These are phyloP conservation scores for Coprinopsis cinerea DNA, from an alignment of 768 basidiomycete genomes.

Conservation along the genomic window DNA sequence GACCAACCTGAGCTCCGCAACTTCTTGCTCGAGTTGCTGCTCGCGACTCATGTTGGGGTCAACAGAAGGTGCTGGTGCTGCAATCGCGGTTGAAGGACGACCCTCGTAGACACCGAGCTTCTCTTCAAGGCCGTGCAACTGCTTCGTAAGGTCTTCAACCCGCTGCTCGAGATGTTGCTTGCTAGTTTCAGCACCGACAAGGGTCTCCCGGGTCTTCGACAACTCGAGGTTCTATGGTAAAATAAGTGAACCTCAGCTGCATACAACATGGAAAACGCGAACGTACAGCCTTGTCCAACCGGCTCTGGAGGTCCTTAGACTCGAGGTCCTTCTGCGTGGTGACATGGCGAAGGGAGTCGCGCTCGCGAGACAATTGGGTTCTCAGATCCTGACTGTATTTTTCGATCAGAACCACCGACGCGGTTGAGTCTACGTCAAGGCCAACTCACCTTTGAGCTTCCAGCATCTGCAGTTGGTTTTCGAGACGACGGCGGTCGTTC, in stretches of 20 bases:
- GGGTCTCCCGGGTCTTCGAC: constrained; percentile 60
- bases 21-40: constrained; percentile 77
- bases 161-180: constrained; percentile 75
- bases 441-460: constrained; percentile 68
- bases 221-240: constrained; percentile 51
- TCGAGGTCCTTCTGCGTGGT: constrained; percentile 79
- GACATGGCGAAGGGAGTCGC: constrained; percentile 68
- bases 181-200: constrained; percentile 71
- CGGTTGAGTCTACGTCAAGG: neutral
- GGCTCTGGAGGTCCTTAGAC: constrained; percentile 62
- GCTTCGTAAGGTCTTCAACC: constrained; percentile 51
- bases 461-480: constrained; percentile 71
- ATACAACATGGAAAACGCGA: neutral
- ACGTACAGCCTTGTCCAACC: constrained; percentile 67
- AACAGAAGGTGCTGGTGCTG: constrained; percentile 26
- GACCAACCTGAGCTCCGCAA: constrained; percentile 75
- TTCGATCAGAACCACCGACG: neutral
- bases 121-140: constrained; percentile 73
- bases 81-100: constrained; percentile 33
- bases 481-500: constrained; percentile 77
- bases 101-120: constrained; percentile 86
- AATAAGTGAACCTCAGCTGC: constrained; percentile 13
- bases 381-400: constrained; percentile 63
- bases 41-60: constrained; percentile 50
- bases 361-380: constrained; percentile 63